Base-by-base conservation (phyloP, 2,329 filamentous ascomycete species). In the Fonsecaea nubica region DNA sequence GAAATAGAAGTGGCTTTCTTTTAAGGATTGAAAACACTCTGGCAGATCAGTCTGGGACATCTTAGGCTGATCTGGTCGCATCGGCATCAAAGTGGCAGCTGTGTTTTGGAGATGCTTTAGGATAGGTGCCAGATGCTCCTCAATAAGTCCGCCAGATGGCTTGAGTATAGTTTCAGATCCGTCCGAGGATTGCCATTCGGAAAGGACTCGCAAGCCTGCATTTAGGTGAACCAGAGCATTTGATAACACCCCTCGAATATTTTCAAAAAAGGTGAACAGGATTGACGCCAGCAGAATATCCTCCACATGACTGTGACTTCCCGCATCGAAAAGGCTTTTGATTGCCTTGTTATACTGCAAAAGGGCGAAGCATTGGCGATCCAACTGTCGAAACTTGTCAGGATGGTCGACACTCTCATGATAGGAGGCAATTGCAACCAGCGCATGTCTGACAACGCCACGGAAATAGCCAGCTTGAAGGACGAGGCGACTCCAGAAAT, bases 321-420 rank as follows among this genome's bases (percentile, higher is more conserved):
- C n/a, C 3, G 59, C 30, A 15, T 54, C 35, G 21, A 62, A n/a
- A 3, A 54, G 42, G 53, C 33, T 21, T 12, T 48, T 62, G 36
- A 65, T 65, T 15, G 63, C 58, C 33, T 65, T 62, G 38, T 65
- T 62, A 13, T 65, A 65, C 9, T 59, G 58, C 33, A 40, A n/a
- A 12, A 65, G 13, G n/a, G 57, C 63, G 21, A 62, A 62, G 12
- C 21, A n/a, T 7, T 62, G 59, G 33, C 45, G 40, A 18, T 62
- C 48, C 13, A 36, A 33, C 36, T 30, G 59, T 36, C 59, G 59
- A 38, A 15, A 5, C 15, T 54, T 13, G 48, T 62, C 59, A 9
- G 21, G 32, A 40, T 54, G 45, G 32, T 62, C 59, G n/a, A 62
- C 59, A 54, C 45, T 50, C 45, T 62, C 59, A 33, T 59, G 56